Evolutionary conservation across 352 stramenopile genomes (phyloP).

Genomic region (Globisporangium nagaii): DNA sequence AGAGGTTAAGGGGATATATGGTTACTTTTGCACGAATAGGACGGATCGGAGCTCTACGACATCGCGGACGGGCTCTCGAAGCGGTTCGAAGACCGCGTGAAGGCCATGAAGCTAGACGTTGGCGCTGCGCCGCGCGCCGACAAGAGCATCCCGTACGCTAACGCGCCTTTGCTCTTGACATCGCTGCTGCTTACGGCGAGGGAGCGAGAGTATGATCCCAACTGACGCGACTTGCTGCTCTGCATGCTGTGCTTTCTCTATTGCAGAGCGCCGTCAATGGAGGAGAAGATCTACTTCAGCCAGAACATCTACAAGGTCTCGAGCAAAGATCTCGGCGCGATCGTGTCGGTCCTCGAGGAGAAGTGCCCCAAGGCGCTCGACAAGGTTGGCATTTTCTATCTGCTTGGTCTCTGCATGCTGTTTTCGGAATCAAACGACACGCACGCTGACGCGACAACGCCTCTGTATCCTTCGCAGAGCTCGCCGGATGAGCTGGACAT

Average conservation of each 20-base stretch:
- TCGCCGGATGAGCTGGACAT: slow-evolving; percentile 87
- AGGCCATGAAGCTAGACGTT: slow-evolving; percentile 77
- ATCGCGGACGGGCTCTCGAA: slow-evolving; percentile 80
- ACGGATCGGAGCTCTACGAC: slow-evolving; percentile 85
- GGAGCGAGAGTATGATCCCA: too few species aligned
- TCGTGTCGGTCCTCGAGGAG: slow-evolving; percentile 81
- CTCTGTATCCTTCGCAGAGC: slow-evolving; percentile 24
- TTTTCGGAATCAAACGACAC: too few species aligned
- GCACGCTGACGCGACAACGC: too few species aligned
- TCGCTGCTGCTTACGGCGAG: background rate
- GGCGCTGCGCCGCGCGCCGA: slow-evolving; percentile 51
- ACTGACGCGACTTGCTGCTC: slow-evolving; percentile 3
- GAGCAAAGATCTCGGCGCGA: slow-evolving; percentile 56
- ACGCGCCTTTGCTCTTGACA: background rate
- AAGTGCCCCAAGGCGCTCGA: slow-evolving; percentile 82
- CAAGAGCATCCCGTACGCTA: slow-evolving; percentile 69
- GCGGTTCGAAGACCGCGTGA: slow-evolving; percentile 86
- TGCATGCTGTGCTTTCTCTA: slow-evolving; percentile 11
- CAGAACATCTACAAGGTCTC: slow-evolving; percentile 89
- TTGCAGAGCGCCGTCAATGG: slow-evolving; percentile 58
- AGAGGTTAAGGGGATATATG: too few species aligned
- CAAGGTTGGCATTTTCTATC: slow-evolving; percentile 32
- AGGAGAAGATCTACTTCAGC: slow-evolving; percentile 84
- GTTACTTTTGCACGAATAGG: slow-evolving; percentile 16
- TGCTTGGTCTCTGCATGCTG: background rate